These are phyloP conservation scores for Casuarina cunninghamiana DNA, from an alignment of 306 rosid genomes.

Conservation along the genomic window DNA sequence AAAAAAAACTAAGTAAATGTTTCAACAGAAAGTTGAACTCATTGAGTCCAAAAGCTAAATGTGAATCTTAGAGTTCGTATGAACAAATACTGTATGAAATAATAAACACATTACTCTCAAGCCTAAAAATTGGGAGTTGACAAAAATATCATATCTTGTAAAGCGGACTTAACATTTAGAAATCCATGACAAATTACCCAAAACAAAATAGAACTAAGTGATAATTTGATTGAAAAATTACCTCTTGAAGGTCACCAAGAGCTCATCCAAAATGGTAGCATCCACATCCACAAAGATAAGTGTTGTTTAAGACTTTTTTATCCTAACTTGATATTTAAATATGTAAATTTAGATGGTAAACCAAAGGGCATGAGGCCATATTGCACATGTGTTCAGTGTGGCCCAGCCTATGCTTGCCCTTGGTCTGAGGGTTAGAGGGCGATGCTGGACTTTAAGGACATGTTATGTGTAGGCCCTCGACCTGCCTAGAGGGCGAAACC, in stretches of 20 bases:
- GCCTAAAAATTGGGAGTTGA: neutral
- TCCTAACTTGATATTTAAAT: no score
- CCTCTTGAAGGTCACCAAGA: slow-evolving; percentile 66
- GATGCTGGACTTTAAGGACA: no score
- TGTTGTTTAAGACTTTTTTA: no score
- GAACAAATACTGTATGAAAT: neutral
- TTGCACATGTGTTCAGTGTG: no score
- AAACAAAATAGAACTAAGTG: neutral
- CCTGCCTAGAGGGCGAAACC: no score
- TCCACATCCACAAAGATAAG: slow-evolving; percentile 72
- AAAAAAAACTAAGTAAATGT: neutral
- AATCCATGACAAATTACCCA: neutral
- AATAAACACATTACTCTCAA: neutral
- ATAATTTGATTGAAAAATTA: slow-evolving; percentile 31
- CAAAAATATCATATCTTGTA: neutral
- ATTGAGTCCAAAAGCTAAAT: neutral
- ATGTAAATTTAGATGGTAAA: no score
- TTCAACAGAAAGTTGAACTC: neutral
- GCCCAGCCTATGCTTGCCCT: no score
- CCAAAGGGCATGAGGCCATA: no score
- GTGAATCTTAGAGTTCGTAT: no score
- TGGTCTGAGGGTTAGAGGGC: no score
- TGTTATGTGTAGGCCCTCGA: no score
- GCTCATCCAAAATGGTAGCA: slow-evolving; percentile 70
- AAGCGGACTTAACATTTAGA: neutral